Evolutionary conservation across 768 basidiomycete genomes (phyloP).

Genomic region (Megacollybia marginata): DNA sequence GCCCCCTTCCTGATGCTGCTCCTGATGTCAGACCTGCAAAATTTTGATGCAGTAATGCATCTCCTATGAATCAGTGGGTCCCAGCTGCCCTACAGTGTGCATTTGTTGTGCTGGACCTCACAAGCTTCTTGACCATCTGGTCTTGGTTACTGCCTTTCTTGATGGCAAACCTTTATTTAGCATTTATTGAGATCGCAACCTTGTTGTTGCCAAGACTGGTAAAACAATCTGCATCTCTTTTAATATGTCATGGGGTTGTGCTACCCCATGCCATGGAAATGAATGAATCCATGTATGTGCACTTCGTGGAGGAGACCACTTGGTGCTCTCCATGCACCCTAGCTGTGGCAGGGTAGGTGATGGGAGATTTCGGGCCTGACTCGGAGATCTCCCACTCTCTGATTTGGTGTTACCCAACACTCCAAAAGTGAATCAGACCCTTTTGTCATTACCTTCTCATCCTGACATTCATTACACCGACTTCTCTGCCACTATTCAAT

Average conservation of each 20-base stretch:
- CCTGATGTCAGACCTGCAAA: not conserved
- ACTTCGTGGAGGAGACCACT: not conserved
- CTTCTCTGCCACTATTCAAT: slow-evolving; percentile 10
- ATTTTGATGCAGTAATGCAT: not conserved
- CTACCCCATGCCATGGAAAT: not conserved
- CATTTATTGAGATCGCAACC: not conserved
- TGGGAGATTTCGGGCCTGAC: not conserved
- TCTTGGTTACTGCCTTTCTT: not conserved
- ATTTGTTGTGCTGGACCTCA: not conserved
- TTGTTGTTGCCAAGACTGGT: not conserved
- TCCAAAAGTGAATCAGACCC: not conserved
- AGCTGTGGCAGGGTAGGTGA: not conserved
- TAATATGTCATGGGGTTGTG: too few relatives aligned
- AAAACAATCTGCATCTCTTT: not conserved
- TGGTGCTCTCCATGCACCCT: not conserved
- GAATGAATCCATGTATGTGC: not conserved
- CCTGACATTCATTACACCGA: slow-evolving; percentile 3
- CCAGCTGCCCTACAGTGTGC: not conserved
- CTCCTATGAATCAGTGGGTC: not conserved
- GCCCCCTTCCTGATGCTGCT: not conserved
- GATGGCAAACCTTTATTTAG: slow-evolving; percentile 8
- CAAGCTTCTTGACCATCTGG: slow-evolving; percentile 8
- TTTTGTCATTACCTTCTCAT: not conserved
- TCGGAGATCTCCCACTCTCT: not conserved
- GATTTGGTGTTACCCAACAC: not conserved